A percentile compares a stretch with the other conserved stretches of the same genome.
These are phyloP conservation scores for Theobroma grandiflorum DNA, from an alignment of 441 rosid genomes.

Conservation along the genomic window DNA sequence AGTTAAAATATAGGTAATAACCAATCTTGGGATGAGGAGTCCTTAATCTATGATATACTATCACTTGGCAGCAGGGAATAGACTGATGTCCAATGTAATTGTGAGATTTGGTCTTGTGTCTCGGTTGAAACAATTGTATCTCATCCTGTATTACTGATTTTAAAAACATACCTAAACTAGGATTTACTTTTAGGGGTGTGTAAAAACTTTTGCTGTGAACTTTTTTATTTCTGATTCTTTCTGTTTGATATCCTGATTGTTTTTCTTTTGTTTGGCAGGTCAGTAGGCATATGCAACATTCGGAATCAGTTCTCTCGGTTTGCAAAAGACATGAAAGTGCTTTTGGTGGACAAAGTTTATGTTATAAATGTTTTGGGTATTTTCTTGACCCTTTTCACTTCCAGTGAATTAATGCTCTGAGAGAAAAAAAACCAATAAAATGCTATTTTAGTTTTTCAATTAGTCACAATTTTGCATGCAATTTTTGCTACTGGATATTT, in stretches of 20 bases:
- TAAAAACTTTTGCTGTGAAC: neutral
- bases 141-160: neutral
- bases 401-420: neutral
- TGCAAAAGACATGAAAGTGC: constrained; percentile 59
- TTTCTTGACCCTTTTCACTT: constrained; percentile 4
- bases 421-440: neutral
- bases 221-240: neutral
- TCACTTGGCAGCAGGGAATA: neutral
- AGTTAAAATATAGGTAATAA: neutral
- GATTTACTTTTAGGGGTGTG: neutral
- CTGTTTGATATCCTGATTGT: neutral
- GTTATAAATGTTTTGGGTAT: constrained; percentile 68
- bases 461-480: neutral
- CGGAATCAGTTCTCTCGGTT: constrained; percentile 55
- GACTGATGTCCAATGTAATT: neutral
- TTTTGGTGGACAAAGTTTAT: constrained; percentile 58
- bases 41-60: neutral
- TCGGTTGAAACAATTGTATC: neutral
- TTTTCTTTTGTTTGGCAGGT: constrained; percentile 37
- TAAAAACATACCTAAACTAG: neutral
- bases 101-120: neutral
- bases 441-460: constrained; percentile 4
- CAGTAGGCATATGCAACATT: constrained; percentile 34
- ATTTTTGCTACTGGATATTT: neutral
- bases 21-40: constrained; percentile 1